Percentiles rank a stretch among this genome's conserved stretches.
These are phyloP conservation scores for Cercospora sesami DNA, from an alignment of 2,329 filamentous ascomycete species.

Conservation along the genomic window DNA sequence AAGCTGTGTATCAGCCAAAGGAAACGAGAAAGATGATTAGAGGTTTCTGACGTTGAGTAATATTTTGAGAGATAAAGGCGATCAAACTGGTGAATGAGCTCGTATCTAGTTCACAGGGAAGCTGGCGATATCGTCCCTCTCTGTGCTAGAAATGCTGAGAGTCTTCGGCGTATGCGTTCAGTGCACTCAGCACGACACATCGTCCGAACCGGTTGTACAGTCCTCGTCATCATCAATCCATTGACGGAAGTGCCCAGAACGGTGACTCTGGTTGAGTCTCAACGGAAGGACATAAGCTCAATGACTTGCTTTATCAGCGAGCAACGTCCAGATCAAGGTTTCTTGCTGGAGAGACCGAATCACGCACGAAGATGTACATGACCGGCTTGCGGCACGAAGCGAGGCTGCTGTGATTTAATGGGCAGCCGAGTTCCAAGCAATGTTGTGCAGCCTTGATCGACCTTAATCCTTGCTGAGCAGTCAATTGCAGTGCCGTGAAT, in stretches of 20 bases:
- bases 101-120: neutral
- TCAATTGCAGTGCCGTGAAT: neutral
- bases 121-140: neutral
- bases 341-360: neutral
- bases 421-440: neutral
- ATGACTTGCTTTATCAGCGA: neutral
- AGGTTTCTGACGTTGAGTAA: neutral
- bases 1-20: neutral
- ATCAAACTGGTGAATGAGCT: neutral
- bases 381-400: neutral
- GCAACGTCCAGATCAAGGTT: neutral
- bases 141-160: neutral
- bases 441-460: neutral
- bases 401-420: neutral
- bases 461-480: neutral
- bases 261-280: neutral
- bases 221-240: neutral
- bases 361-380: neutral
- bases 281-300: neutral
- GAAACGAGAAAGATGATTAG: neutral
- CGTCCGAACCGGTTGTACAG: neutral
- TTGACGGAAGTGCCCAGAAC: neutral
- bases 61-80: neutral
- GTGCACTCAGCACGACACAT: neutral
- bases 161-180: neutral